Evolutionary conservation across 768 basidiomycete species (phyloP), one percentile per base, ranked within the genome.

Genomic region (Mycena maculata): DNA sequence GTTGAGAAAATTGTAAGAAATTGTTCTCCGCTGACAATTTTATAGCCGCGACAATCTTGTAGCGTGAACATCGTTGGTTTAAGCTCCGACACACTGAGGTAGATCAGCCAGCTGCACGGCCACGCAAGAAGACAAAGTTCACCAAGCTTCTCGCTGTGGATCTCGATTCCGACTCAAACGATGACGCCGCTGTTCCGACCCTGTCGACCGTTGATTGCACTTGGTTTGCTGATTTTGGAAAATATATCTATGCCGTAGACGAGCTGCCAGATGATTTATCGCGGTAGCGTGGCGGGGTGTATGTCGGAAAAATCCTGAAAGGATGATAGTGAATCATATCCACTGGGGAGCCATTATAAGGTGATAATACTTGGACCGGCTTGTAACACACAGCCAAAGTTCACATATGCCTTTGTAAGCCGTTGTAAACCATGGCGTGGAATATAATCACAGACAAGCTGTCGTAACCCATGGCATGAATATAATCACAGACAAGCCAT

Each of bases 221-320:
- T 4, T 58, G 57, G 57, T 23, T 31, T 47, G 30, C 30, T 25
- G 57, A 58, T 25, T 58, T 58, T 15, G 1, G 44, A 23, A 56
- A 56, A 22, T 56, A 56, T 15, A 56, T 56, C 2, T 38, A 56
- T 16, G 38, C 38, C 3, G 22, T 45, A 20, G 56, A 57, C 22
- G 42, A 44, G 3, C 44, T 57, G 1, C 57, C 57, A 4, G 57
- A 58, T 4, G 31, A 48, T 23, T 47, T 58, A 30, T 58, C 39
- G 57, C 28, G 1, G 57, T 60, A 22, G n/a, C 45, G 7, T 60
- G 58, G 58, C 49, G 58, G 58, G 58, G 58, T 18, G 45, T 60
- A 60, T n/a, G n/a, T n/a, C n/a, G n/a, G n/a, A n/a, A n/a, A n/a
- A n/a, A n/a, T n/a, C n/a, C n/a, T n/a, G n/a, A n/a, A n/a, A n/a